phyloP scores from a whole-genome alignment of 441 rosid species.

The Eruca vesicaria region DNA sequence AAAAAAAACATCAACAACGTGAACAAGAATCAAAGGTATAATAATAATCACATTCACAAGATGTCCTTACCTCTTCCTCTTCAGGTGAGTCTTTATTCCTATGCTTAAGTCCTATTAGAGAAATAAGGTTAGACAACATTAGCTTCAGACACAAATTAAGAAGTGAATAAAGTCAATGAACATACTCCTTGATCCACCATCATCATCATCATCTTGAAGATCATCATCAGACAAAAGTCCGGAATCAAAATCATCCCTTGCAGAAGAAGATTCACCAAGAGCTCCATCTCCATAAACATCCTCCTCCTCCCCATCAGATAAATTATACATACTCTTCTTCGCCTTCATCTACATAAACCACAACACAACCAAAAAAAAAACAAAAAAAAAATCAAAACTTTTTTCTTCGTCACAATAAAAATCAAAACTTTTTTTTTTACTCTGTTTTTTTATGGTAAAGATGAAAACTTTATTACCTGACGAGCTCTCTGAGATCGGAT shows the following conservation, averaged over 20 bases:
- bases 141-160: neutral
- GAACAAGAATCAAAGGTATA: constrained; percentile 4
- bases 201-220: constrained; percentile 42
- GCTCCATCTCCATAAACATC: constrained; percentile 50
- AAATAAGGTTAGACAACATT: neutral
- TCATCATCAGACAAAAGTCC: constrained; percentile 63
- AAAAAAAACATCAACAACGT: constrained; percentile 14
- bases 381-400: neutral
- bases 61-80: constrained; percentile 49
- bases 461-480: constrained; percentile 58
- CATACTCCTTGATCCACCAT: constrained; percentile 46
- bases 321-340: constrained; percentile 71
- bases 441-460: too few species aligned
- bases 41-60: constrained; percentile 2
- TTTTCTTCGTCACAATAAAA: too few species aligned
- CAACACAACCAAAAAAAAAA: neutral
- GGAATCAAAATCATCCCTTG: constrained; percentile 74
- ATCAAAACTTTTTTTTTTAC: too few species aligned
- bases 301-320: constrained; percentile 90
- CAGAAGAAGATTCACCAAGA: constrained; percentile 42
- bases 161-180: neutral
- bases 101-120: constrained; percentile 49
- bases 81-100: constrained; percentile 34
- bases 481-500: constrained; percentile 85
- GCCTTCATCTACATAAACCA: constrained; percentile 47